These are phyloP conservation scores for Corrigiola litoralis DNA, from an alignment of 179 eudicot genomes.

Conservation along the genomic window DNA sequence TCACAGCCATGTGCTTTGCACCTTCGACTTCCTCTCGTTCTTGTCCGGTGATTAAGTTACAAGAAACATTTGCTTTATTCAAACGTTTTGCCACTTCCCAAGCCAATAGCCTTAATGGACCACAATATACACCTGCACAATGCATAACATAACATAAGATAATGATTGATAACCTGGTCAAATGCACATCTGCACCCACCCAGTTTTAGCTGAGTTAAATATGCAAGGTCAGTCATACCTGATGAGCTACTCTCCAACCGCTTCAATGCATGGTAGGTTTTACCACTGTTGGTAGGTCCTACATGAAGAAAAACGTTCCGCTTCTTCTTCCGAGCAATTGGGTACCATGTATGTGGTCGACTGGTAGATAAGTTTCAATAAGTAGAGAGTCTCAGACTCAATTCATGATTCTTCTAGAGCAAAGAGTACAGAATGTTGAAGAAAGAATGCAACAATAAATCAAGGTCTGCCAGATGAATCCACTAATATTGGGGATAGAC, in stretches of 20 bases:
- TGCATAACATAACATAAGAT: constrained; percentile 2
- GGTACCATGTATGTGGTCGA: constrained; percentile 94
- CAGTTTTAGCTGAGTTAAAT: neutral
- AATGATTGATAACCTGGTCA: constrained; percentile 9
- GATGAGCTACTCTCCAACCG: constrained; percentile 77
- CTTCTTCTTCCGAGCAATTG: constrained; percentile 72
- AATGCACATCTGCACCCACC: neutral
- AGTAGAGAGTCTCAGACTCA: neutral
- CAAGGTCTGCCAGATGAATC: too few species aligned
- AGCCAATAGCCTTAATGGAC: constrained; percentile 90
- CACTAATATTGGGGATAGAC: too few species aligned
- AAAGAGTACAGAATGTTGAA: too few species aligned
- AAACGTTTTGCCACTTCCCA: constrained; percentile 97
- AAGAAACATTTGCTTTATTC: constrained; percentile 80
- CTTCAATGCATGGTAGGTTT: constrained; percentile 85
- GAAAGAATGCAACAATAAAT: constrained; percentile 2
- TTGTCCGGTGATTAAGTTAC: constrained; percentile 91
- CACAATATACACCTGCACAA: constrained; percentile 82
- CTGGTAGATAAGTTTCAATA: constrained; percentile 26
- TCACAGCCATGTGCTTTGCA: constrained; percentile 80
- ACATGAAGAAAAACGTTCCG: constrained; percentile 77
- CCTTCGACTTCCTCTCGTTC: constrained; percentile 87
- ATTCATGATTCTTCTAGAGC: neutral
- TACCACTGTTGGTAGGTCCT: constrained; percentile 98
- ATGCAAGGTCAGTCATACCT: constrained; percentile 37